A percentile compares a stretch with the other conserved stretches of the same genome.
phyloP scores from a whole-genome alignment of 1,139 yeast species.

The Suhomyces maxii region DNA sequence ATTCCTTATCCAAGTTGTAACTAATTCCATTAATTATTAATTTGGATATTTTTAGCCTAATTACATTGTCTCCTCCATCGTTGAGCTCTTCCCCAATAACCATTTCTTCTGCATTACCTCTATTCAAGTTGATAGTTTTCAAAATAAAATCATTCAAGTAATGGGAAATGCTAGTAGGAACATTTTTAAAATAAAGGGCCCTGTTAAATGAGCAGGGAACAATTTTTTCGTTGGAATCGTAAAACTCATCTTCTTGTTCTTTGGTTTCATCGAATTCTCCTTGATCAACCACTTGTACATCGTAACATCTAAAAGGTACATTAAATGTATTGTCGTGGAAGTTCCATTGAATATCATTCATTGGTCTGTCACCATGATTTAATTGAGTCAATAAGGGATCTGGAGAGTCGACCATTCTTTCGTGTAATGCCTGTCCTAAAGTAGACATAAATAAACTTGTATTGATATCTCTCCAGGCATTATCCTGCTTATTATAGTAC shows the following conservation, averaged over 20 bases:
- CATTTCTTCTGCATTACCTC: slow-evolving; percentile 46
- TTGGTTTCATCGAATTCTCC: slow-evolving; percentile 40
- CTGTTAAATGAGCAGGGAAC: slow-evolving; percentile 22
- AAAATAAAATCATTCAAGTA: slow-evolving; percentile 34
- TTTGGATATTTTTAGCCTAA: slow-evolving; percentile 26
- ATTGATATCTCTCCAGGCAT: slow-evolving; percentile 56
- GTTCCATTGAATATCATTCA: slow-evolving; percentile 34
- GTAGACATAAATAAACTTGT: slow-evolving; percentile 57
- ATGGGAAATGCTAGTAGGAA: slow-evolving; percentile 34
- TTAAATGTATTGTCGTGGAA: slow-evolving; percentile 26
- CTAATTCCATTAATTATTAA: slow-evolving; percentile 37
- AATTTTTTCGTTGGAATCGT: slow-evolving; percentile 22
- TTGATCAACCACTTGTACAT: slow-evolving; percentile 35
- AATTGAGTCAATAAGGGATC: slow-evolving; percentile 22
- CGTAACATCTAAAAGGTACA: slow-evolving; percentile 40
- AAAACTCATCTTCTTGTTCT: slow-evolving; percentile 24
- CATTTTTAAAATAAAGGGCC: slow-evolving; percentile 14
- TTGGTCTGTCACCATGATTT: slow-evolving; percentile 24
- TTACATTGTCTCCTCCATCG: slow-evolving; percentile 30
- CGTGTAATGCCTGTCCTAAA: slow-evolving; percentile 45
- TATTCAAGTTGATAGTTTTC: slow-evolving; percentile 32
- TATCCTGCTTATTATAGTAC: slow-evolving; percentile 46
- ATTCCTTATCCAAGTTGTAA: slow-evolving; percentile 39
- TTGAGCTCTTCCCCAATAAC: slow-evolving; percentile 26
- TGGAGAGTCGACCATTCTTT: slow-evolving; percentile 28